Percentiles rank a stretch among this genome's conserved stretches.
Evolutionary conservation across 1,284 basidiomycete genomes (phyloP).

Genomic region (Lentinula novae-zelandiae): DNA sequence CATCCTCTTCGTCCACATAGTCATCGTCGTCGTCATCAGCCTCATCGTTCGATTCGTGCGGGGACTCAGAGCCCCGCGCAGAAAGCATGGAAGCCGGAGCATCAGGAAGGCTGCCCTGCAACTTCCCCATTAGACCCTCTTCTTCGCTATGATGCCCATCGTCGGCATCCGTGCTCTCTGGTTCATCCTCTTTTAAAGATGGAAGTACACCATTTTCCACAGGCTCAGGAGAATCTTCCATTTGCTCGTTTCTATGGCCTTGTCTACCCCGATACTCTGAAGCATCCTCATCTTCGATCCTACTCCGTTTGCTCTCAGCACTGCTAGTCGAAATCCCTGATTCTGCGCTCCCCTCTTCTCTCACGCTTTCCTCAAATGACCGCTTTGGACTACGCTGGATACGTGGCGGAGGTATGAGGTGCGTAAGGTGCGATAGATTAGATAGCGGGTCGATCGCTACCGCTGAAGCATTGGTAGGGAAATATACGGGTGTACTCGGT

Average conservation of each 20-base stretch:
- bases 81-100: slow-evolving; percentile 32
- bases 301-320: slow-evolving; percentile 10
- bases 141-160: slow-evolving; percentile 17
- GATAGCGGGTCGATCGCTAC: slow-evolving; percentile 11
- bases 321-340: slow-evolving; percentile 6
- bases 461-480: not conserved
- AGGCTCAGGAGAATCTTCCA: slow-evolving; percentile 14
- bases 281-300: not conserved
- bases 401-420: slow-evolving; percentile 12
- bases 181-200: not conserved
- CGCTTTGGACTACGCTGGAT: slow-evolving; percentile 53
- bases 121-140: slow-evolving; percentile 4
- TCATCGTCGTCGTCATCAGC: slow-evolving; percentile 5
- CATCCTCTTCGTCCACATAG: slow-evolving; percentile 8
- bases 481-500: not conserved
- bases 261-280: not conserved
- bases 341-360: slow-evolving; percentile 11
- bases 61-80: slow-evolving; percentile 20
- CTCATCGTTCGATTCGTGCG: slow-evolving; percentile 1
- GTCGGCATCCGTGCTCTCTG: slow-evolving; percentile 21
- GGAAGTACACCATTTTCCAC: slow-evolving; percentile 15
- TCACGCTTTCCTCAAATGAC: slow-evolving; percentile 50
- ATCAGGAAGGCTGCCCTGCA: not conserved
- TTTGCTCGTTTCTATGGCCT: not conserved
- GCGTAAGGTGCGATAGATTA: slow-evolving; percentile 10